Conservation (phyloP, 371 early-diverging fungal species). For the Mucor mucedo region DNA sequence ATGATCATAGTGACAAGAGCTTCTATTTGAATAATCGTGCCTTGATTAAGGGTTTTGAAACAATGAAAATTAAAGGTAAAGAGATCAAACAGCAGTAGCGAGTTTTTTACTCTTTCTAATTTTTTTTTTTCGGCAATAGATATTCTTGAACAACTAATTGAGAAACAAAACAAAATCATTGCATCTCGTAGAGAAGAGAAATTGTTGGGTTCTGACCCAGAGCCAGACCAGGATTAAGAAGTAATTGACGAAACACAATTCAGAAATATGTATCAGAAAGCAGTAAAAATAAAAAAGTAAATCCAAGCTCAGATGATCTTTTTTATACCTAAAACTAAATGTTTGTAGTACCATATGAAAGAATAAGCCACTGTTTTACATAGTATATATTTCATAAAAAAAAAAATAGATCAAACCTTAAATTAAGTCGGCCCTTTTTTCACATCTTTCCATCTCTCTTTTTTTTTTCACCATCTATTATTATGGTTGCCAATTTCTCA, state of each 20-base stretch:
- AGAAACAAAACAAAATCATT: constrained; percentile 17
- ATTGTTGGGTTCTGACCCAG: neutral
- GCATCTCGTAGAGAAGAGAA: constrained; percentile 13
- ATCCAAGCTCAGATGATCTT: too few species aligned
- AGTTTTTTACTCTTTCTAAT: neutral
- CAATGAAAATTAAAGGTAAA: constrained; percentile 26
- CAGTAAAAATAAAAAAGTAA: too few species aligned
- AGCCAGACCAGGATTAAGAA: neutral
- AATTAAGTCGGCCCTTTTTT: constrained; percentile 9
- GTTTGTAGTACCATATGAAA: neutral
- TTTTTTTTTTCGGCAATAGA: constrained; percentile 4
- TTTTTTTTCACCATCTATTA: neutral
- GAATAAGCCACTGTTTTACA: neutral
- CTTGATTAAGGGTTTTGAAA: constrained; percentile 24
- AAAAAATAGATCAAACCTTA: neutral
- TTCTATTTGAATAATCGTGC: constrained; percentile 21
- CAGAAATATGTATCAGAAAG: too few species aligned
- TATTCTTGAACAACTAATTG: constrained; percentile 15
- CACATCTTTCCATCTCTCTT: neutral
- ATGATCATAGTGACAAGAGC: constrained; percentile 1
- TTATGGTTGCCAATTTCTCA: constrained; percentile 9
- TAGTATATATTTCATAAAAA: neutral
- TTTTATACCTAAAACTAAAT: too few species aligned
- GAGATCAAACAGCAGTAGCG: neutral
- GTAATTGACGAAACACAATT: too few species aligned